These are phyloP conservation scores for Boechera divaricarpa DNA, from an alignment of 345 rosid species.

Conservation along the genomic window DNA sequence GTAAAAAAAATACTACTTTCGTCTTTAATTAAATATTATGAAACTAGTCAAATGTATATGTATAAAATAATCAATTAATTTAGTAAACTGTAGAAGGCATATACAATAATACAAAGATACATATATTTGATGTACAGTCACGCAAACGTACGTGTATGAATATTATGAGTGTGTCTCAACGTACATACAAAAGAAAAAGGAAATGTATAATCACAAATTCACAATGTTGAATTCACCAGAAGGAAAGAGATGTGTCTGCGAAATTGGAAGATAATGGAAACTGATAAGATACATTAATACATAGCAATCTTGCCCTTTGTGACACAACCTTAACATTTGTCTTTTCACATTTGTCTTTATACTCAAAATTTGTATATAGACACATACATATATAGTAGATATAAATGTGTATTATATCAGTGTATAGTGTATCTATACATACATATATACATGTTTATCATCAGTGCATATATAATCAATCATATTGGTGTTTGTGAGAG, in stretches of 20 bases:
- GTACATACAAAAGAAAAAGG: slow-evolving; percentile 7
- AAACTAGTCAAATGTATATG: not conserved
- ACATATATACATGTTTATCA: not conserved
- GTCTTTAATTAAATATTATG: not conserved
- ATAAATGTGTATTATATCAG: not conserved
- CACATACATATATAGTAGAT: not conserved
- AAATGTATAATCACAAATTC: slow-evolving; percentile 33
- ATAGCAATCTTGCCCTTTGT: slow-evolving; percentile 57
- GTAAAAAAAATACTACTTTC: not conserved
- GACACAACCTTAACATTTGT: slow-evolving; percentile 98
- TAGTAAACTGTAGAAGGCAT: not conserved
- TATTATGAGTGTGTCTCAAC: slow-evolving; percentile 23
- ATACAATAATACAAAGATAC: not conserved
- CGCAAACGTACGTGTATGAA: slow-evolving; percentile 16
- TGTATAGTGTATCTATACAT: no score
- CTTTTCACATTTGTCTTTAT: slow-evolving; percentile 85
- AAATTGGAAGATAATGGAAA: slow-evolving; percentile 39
- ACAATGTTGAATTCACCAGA: slow-evolving; percentile 40
- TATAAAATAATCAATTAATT: not conserved
- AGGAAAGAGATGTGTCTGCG: slow-evolving; percentile 43
- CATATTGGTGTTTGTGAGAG: slow-evolving; percentile 39
- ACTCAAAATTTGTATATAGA: slow-evolving; percentile 9
- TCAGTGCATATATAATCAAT: slow-evolving; percentile 23
- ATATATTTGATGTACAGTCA: slow-evolving; percentile 21
- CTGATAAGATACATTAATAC: slow-evolving; percentile 41